Evolutionary conservation across 495 filamentous ascomycete genomes (phyloP).

Genomic region (Annulohypoxylon moriforme): DNA sequence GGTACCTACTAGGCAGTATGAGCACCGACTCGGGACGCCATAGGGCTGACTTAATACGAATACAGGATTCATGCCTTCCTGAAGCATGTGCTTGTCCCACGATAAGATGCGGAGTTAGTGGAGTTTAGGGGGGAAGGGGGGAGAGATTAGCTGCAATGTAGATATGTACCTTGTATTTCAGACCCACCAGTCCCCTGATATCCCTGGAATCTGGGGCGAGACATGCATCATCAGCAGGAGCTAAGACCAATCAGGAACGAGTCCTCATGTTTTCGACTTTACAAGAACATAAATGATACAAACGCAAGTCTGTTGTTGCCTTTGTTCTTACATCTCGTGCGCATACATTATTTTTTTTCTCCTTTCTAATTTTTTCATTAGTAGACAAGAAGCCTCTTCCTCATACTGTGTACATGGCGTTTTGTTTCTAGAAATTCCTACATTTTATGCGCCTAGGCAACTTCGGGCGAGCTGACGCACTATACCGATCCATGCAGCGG

Average conservation of each 20-base stretch:
- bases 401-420: conserved; percentile 3
- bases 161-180: conserved; percentile 17
- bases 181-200: conserved; percentile 16
- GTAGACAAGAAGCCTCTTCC: not conserved
- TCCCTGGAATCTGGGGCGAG: conserved; percentile 27
- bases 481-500: not conserved
- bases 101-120: conserved; percentile 27
- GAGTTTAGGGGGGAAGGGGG: conserved; percentile 24
- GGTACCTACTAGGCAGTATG: not conserved
- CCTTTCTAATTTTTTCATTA: not conserved
- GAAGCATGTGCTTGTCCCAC: not conserved
- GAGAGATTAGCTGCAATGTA: conserved; percentile 12
- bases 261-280: not conserved
- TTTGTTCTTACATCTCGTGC: not conserved
- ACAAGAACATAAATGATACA: conserved; percentile 1
- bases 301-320: not conserved
- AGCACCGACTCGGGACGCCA: not conserved
- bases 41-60: conserved; percentile 10
- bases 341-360: not conserved
- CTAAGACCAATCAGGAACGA: conserved; percentile 25
- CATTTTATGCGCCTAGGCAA: not conserved
- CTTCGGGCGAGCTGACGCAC: not conserved
- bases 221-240: conserved; percentile 34
- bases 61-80: not conserved
- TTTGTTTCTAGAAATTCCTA: conserved; percentile 16